Evolutionary conservation across 331 rosid species (phyloP).

Genomic region (Acacia pycnantha): DNA sequence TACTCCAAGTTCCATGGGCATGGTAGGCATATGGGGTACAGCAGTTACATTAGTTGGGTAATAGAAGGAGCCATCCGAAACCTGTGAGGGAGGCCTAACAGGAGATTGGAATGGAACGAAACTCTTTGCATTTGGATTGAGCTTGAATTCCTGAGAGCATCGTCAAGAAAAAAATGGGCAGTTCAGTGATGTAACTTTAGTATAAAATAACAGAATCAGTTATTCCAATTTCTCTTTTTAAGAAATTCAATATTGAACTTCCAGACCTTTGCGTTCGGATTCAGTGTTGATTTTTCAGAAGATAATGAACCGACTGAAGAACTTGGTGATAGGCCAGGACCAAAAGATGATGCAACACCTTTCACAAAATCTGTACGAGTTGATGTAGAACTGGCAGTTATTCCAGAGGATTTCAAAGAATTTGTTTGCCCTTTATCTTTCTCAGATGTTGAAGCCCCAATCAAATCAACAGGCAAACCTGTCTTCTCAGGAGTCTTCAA

Average conservation of each 20-base stretch:
- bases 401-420: conserved; percentile 49
- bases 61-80: conserved; percentile 79
- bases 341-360: conserved; percentile 46
- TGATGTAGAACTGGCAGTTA: conserved; percentile 63
- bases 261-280: conserved; percentile 90
- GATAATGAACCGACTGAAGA: conserved; percentile 81
- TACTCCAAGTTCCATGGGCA: conserved; percentile 88
- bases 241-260: conserved; percentile 19
- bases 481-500: conserved; percentile 49
- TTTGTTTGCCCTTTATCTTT: conserved; percentile 52
- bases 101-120: conserved; percentile 71
- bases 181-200: conserved; percentile 16
- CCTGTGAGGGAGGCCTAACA: conserved; percentile 85
- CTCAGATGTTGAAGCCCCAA: conserved; percentile 40
- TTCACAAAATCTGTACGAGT: conserved; percentile 53
- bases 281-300: conserved; percentile 73
- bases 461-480: conserved; percentile 39
- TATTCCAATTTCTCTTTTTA: not conserved
- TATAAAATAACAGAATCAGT: conserved; percentile 1
- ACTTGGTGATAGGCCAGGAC: conserved; percentile 80
- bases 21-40: conserved; percentile 68
- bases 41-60: conserved; percentile 55
- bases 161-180: not conserved
- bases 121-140: conserved; percentile 96
- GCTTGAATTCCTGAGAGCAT: conserved; percentile 74